Evolutionary conservation across 1,139 yeast species (phyloP).

Genomic region (Arxiozyma slooffiae): DNA sequence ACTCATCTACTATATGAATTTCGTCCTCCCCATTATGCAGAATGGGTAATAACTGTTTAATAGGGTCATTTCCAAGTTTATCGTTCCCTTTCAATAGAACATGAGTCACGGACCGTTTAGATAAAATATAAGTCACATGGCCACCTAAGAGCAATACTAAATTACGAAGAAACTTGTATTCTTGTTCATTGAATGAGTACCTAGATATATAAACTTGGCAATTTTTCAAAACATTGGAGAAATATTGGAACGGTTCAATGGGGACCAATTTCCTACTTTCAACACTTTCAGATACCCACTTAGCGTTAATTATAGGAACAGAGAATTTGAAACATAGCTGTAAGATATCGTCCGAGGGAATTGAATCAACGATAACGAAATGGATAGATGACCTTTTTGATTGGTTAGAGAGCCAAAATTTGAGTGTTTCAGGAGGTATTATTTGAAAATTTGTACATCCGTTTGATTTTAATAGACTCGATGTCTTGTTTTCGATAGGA

Average conservation of each 20-base stretch:
- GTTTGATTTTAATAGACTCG: neutral
- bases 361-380: neutral
- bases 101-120: constrained; percentile 60
- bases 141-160: constrained; percentile 64
- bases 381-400: neutral
- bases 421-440: neutral
- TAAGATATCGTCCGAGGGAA: neutral
- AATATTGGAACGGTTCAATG: constrained; percentile 47
- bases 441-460: neutral
- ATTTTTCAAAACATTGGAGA: constrained; percentile 50
- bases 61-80: constrained; percentile 26
- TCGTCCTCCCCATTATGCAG: constrained; percentile 14
- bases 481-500: neutral
- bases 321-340: constrained; percentile 37
- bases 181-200: constrained; percentile 51
- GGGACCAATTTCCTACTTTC: constrained; percentile 38
- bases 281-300: constrained; percentile 52
- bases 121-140: constrained; percentile 48
- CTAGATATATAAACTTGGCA: constrained; percentile 54
- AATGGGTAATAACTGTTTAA: neutral
- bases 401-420: neutral
- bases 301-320: constrained; percentile 58
- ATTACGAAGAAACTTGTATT: constrained; percentile 53
- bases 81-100: constrained; percentile 39
- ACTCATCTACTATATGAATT: neutral